Conservation (phyloP, 2,329 filamentous ascomycete species). For the Davidsoniella australis region DNA sequence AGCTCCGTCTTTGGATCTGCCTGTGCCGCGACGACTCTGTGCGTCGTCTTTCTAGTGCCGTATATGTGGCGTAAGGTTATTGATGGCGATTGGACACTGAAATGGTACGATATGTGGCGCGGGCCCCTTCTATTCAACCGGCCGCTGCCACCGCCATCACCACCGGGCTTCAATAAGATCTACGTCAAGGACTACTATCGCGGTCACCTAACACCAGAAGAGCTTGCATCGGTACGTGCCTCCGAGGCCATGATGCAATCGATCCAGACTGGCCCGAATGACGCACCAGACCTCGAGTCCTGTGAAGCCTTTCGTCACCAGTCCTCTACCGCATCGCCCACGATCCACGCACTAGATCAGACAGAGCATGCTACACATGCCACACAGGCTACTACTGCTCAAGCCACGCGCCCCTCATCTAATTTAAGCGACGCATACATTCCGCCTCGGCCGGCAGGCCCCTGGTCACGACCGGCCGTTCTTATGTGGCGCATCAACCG, state of each 20-base stretch:
- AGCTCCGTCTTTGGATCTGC: constrained; percentile 26
- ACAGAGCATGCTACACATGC: too few relatives aligned
- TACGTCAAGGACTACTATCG: constrained; percentile 31
- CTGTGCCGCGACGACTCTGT: constrained; percentile 23
- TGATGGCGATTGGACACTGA: constrained; percentile 33
- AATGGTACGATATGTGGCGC: constrained; percentile 28
- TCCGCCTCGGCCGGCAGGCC: constrained; percentile 21
- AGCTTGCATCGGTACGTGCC: constrained; percentile 23
- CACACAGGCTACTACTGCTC: too few relatives aligned
- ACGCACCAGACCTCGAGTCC: constrained; percentile 12
- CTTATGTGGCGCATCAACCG: constrained; percentile 25
- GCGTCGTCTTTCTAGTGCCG: constrained; percentile 34
- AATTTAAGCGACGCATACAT: constrained; percentile 1
- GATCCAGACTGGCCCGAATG: constrained; percentile 15
- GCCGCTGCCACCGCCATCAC: constrained; percentile 20
- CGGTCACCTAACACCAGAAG: constrained; percentile 29
- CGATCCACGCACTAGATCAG: background rate
- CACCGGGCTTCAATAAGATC: constrained; percentile 24
- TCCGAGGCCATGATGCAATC: constrained; percentile 21
- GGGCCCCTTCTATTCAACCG: constrained; percentile 30
- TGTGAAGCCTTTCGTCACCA: constrained; percentile 19
- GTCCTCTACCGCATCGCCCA: constrained; percentile 13
- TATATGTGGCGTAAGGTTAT: constrained; percentile 33
- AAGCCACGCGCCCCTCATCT: too few relatives aligned
- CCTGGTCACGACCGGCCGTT: constrained; percentile 26